Evolutionary conservation across 164 flowering plant genomes (phyloP).

Genomic region (Litsea cubeba): DNA sequence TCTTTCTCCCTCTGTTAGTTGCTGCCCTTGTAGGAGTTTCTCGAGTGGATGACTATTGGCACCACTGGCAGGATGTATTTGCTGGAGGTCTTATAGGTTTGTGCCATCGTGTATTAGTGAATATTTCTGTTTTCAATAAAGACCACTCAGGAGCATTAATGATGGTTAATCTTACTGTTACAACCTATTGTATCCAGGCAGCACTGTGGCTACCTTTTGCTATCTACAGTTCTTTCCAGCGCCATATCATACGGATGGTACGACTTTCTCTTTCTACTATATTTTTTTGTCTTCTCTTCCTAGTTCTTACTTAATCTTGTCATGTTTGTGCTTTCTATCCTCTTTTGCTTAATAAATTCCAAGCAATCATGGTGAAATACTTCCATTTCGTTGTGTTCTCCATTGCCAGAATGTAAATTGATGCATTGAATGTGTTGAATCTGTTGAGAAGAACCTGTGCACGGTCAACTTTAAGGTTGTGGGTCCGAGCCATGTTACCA

Average conservation of each 20-base stretch:
- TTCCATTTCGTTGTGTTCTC: neutral
- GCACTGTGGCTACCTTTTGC: slow-evolving; percentile 55
- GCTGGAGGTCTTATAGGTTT: slow-evolving; percentile 69
- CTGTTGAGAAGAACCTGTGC: neutral
- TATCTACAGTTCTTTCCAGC: slow-evolving; percentile 86
- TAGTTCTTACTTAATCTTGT: neutral
- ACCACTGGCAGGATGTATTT: slow-evolving; percentile 82
- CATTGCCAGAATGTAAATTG: neutral
- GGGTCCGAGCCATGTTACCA: neutral
- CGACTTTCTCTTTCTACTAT: neutral
- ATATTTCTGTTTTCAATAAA: neutral
- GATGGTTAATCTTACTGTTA: neutral
- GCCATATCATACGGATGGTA: slow-evolving; percentile 63
- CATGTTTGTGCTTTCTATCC: neutral
- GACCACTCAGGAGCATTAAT: neutral
- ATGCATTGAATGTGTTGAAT: neutral
- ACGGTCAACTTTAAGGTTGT: neutral
- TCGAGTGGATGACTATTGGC: slow-evolving; percentile 80
- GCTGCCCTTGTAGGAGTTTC: slow-evolving; percentile 70
- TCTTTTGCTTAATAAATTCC: neutral
- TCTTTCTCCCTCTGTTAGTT: slow-evolving; percentile 50
- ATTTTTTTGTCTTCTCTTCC: neutral
- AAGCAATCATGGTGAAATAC: too few relatives aligned
- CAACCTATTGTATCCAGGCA: slow-evolving; percentile 36
- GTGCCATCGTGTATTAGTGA: neutral